A percentile compares a stretch with the other conserved stretches of the same genome.
Conservation (phyloP, 768 basidiomycete genomes). For the Tricholomella constricta region DNA sequence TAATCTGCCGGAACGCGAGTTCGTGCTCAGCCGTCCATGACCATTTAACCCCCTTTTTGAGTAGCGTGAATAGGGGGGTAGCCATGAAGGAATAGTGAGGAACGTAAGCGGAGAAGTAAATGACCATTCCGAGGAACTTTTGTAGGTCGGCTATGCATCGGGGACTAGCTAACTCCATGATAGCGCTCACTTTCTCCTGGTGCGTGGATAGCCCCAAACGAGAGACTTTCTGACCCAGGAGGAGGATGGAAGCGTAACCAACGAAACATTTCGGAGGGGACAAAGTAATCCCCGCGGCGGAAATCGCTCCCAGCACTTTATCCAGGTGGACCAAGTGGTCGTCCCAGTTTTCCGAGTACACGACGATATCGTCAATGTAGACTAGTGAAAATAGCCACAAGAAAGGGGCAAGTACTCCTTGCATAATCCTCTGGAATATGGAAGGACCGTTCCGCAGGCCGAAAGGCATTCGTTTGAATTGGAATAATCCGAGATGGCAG, state of each 20-base stretch:
- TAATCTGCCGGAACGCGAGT: slow-evolving; percentile 30
- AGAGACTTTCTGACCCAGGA: slow-evolving; percentile 41
- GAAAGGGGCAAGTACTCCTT: slow-evolving; percentile 32
- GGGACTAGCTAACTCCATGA: slow-evolving; percentile 29
- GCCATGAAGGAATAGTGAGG: slow-evolving; percentile 35
- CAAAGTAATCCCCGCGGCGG: too few species aligned
- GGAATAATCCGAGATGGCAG: too few species aligned
- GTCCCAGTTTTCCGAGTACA: too few species aligned
- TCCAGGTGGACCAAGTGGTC: too few species aligned
- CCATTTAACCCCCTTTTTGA: slow-evolving; percentile 22
- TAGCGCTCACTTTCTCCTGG: slow-evolving; percentile 37
- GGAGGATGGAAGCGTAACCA: slow-evolving; percentile 29
- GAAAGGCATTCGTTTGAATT: too few species aligned
- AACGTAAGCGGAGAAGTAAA: slow-evolving; percentile 39
- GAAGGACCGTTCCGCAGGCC: slow-evolving; percentile 39
- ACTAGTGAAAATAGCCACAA: slow-evolving; percentile 41
- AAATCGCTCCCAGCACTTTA: too few species aligned
- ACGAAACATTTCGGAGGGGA: too few species aligned
- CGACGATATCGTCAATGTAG: slow-evolving; percentile 45
- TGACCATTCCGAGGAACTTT: slow-evolving; percentile 37
- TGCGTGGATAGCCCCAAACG: slow-evolving; percentile 39
- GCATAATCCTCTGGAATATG: slow-evolving; percentile 44
- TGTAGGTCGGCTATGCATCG: slow-evolving; percentile 28
- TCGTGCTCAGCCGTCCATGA: slow-evolving; percentile 24
- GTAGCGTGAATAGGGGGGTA: too few species aligned